Evolutionary conservation across 495 filamentous ascomycete genomes (phyloP), one percentile per base, ranked within the genome.

Genomic region (Amphirosellinia nigrospora): DNA sequence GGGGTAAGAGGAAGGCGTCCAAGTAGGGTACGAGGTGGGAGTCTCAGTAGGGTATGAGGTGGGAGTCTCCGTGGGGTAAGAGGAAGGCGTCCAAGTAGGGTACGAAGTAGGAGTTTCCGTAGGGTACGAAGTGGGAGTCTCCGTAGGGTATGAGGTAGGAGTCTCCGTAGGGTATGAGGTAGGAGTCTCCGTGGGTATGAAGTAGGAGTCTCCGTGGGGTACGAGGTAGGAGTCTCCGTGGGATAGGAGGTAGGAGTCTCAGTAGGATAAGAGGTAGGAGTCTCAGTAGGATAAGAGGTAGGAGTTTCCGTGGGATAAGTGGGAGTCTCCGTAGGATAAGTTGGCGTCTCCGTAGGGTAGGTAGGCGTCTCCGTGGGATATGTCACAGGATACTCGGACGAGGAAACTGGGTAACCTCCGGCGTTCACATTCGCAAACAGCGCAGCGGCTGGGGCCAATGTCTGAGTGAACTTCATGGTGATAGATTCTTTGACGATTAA

Each of bases 381-480:
- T 5, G 58, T 43, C 28, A 66, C 69, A 41, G 75, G 71, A 10
- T 60, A 72, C 0, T 63, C 66, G 8, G 74, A 46, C 4, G 60
- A 19, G 61, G 68, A 15, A 71, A 66, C 52, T 32, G 66, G 66
- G 60, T 71, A 73, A 0, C 46, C 72, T 58, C 71, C 71, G 70
- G 78, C 80, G 3, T 75, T 71, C 36, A 67, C 80, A 34, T 71
- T 70, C 55, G 76, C 71, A 45, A 78, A 75, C 59, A 82, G 72
- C 69, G 77, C 80, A 69, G 75, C 73, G 63, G 73, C 71, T 55
- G 81, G 74, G 59, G 79, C 75, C 48, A 82, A 68, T 43, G 79
- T 64, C 68, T 79, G 78, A 63, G 72, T 63, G 70, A 78, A 69
- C 75, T 77, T 79, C 81, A 83, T 82, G 5, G 70, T 80, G 76